Evolutionary conservation across 805 yeast genomes (phyloP).

Genomic region (Dipodascopsis tothii): DNA sequence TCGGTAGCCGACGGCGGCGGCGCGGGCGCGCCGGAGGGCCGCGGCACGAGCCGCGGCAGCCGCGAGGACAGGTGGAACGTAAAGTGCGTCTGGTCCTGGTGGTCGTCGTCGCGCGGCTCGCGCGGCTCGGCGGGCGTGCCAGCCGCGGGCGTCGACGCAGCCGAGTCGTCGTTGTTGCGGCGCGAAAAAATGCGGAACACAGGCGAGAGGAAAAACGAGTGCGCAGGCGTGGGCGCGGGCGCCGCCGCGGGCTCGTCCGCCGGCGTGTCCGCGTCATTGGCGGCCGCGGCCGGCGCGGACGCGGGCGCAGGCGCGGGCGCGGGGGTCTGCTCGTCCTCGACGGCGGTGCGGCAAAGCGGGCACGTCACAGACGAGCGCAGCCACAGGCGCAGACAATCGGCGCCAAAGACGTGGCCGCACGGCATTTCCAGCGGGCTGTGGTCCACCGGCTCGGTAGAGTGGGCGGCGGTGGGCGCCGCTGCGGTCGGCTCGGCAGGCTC

Average conservation of each 20-base stretch:
- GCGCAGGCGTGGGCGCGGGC: neutral
- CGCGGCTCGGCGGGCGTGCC: neutral
- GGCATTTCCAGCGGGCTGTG: slow-evolving; percentile 73
- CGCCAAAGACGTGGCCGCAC: slow-evolving; percentile 82
- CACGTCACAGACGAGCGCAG: slow-evolving; percentile 64
- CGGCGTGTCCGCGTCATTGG: neutral
- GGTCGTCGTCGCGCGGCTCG: neutral
- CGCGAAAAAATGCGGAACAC: neutral
- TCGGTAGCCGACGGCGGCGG: neutral
- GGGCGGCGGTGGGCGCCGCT: neutral
- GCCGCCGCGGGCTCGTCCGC: neutral
- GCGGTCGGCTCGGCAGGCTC: neutral
- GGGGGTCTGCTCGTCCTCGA: slow-evolving; percentile 32
- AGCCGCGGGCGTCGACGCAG: neutral
- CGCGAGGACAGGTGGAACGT: neutral
- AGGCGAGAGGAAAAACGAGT: neutral
- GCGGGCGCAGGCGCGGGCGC: slow-evolving; percentile 3
- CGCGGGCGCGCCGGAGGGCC: neutral
- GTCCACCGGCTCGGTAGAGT: slow-evolving; percentile 1
- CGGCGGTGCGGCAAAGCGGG: slow-evolving; percentile 70
- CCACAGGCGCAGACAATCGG: slow-evolving; percentile 81
- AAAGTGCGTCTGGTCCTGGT: neutral
- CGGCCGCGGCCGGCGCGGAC: neutral
- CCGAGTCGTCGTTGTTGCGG: neutral
- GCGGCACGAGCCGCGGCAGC: too few relatives aligned